These are phyloP conservation scores for Lachancea sp. DNA, from an alignment of 805 yeast species.

Conservation along the genomic window DNA sequence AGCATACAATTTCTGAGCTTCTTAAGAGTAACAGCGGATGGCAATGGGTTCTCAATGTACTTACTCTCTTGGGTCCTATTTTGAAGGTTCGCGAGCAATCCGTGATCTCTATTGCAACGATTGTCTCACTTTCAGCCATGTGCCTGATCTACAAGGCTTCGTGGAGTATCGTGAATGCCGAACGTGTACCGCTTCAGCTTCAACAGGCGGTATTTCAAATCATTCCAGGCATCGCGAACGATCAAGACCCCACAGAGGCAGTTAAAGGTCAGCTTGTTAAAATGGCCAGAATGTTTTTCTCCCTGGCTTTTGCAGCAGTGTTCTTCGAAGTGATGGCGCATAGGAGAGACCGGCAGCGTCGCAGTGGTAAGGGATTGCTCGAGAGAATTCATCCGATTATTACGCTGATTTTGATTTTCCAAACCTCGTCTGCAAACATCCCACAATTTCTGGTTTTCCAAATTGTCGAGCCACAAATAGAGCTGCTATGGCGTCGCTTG, in stretches of 20 bases:
- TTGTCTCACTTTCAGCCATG: conserved; percentile 41
- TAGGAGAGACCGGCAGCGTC: conserved; percentile 8
- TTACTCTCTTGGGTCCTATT: conserved; percentile 35
- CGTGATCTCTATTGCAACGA: conserved; percentile 38
- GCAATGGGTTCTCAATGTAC: conserved; percentile 44
- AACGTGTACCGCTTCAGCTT: conserved; percentile 40
- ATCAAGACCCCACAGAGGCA: conserved; percentile 20
- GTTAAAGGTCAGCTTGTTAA: conserved; percentile 32
- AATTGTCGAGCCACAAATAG: conserved; percentile 10
- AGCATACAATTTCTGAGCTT: conserved; percentile 42
- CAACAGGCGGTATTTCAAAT: conserved; percentile 17
- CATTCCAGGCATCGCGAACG: conserved; percentile 6
- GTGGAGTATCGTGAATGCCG: conserved; percentile 50
- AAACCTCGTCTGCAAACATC: conserved; percentile 42
- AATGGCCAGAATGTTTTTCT: conserved; percentile 33
- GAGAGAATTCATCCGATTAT: conserved; percentile 20
- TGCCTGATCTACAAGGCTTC: conserved; percentile 49
- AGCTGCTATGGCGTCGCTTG: conserved; percentile 1
- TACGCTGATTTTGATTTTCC: conserved; percentile 42
- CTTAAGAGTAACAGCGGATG: conserved; percentile 32
- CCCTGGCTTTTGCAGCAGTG: conserved; percentile 21
- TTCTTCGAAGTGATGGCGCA: conserved; percentile 27
- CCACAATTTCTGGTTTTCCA: conserved; percentile 43
- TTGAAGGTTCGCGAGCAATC: conserved; percentile 16
- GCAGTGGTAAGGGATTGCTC: conserved; percentile 6